Base-by-base conservation (phyloP, 1,284 basidiomycete species). In the Ceratobasidium sp. region DNA sequence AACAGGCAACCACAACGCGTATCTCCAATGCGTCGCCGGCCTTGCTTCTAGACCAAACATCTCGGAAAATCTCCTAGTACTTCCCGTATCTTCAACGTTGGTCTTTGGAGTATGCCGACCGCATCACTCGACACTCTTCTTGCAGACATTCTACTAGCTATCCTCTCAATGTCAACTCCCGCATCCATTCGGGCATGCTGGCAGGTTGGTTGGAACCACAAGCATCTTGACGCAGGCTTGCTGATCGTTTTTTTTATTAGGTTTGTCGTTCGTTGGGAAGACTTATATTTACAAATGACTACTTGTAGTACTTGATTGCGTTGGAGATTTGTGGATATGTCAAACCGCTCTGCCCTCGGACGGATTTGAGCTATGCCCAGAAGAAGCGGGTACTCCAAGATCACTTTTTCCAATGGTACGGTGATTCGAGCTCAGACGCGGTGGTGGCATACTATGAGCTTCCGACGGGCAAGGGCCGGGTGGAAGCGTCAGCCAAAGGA, bases 221-320 rank as follows among this genome's bases (percentile, higher is more conserved):
- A 46, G 7, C 13, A 5, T 46, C 44, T 46, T 46, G 44, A 46
- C 13, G n/a, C 13, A 13, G 13, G 13, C 44, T 5, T 46, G 44
- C 13, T 33, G 54, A n/a, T 13, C 44, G n/a, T n/a, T n/a, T n/a
- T n/a, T n/a, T n/a, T n/a, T n/a, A n/a, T 28, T 20, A 67, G 65
- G 65, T 52, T 17, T 67, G 46, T 38, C 44, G 65, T 17, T 28
- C 17, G 17, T 9, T 66, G 13, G 3, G 33, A 7, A 20, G 48
- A 1, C 15, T 46, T 12, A 50, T 66, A 6, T 9, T 4, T 6
- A 40, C 23, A 13, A 57, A 48, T 17, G 42, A 26, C n/a, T 28
- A 48, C 20, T 15, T 70, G 3, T 56, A 70, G 17, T 59, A 70
- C 15, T 9, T 57, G n/a, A 54, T 70, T 23, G 68, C 59, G 50